Evolutionary conservation across 1,284 basidiomycete genomes (phyloP).

Genomic region (Ceratobasidium sp.): DNA sequence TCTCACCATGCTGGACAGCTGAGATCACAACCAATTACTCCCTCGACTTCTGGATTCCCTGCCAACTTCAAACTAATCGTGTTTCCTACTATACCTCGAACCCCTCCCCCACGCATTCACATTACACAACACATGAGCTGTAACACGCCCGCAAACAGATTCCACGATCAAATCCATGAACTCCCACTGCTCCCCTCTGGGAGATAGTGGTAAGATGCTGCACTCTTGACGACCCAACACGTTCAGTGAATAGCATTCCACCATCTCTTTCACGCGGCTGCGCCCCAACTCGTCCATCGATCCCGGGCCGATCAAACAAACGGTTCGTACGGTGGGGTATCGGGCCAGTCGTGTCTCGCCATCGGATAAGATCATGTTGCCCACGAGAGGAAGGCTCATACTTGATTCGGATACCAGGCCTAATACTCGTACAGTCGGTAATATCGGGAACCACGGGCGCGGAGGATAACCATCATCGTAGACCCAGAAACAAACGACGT

Average conservation of each 20-base stretch:
- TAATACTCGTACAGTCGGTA: not conserved
- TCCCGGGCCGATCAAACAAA: not conserved
- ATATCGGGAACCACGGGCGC: not conserved
- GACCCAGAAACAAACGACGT: not conserved
- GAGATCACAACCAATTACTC: too few relatives aligned
- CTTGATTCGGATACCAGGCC: not conserved
- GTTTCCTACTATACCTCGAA: too few relatives aligned
- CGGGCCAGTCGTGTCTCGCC: not conserved
- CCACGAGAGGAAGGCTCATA: not conserved
- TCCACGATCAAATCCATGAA: too few relatives aligned
- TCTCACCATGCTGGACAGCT: too few relatives aligned
- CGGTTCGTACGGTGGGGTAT: not conserved
- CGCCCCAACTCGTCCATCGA: not conserved
- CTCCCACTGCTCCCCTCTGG: too few relatives aligned
- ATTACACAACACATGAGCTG: too few relatives aligned
- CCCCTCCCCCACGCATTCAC: too few relatives aligned
- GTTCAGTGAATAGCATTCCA: not conserved
- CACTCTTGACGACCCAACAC: not conserved
- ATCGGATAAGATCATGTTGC: not conserved
- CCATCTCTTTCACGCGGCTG: not conserved
- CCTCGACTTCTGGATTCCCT: too few relatives aligned
- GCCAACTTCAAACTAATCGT: too few relatives aligned
- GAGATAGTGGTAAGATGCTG: too few relatives aligned
- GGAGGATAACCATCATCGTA: not conserved
- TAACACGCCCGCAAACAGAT: too few relatives aligned